These are phyloP conservation scores for Colletotrichum tropicale DNA, from an alignment of 2,329 filamentous ascomycete genomes.

Conservation along the genomic window DNA sequence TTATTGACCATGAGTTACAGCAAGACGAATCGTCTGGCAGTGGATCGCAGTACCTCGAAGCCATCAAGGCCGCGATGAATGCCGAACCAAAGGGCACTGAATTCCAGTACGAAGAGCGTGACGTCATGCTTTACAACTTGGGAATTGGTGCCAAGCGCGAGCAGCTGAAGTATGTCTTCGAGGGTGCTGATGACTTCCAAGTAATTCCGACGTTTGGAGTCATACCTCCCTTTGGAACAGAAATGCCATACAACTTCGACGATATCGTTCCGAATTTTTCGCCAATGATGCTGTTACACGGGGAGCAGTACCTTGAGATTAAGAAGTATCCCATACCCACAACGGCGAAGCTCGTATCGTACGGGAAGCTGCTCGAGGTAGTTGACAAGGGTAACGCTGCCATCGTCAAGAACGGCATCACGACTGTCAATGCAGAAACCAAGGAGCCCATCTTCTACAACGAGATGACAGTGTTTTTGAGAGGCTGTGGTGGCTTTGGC, in stretches of 20 bases:
- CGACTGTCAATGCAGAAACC: constrained; percentile 82
- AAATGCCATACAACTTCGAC: constrained; percentile 78
- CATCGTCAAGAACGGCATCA: constrained; percentile 79
- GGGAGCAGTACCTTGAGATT: constrained; percentile 97
- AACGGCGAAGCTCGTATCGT: constrained; percentile 74
- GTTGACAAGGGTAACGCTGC: constrained; percentile 94
- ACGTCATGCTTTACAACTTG: constrained; percentile 94
- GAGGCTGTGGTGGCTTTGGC: constrained; percentile 89
- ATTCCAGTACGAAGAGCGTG: constrained; percentile 84
- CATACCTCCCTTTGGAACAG: constrained; percentile 88
- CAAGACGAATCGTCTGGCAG: constrained; percentile 10
- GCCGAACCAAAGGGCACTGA: constrained; percentile 73
- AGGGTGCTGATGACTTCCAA: constrained; percentile 91
- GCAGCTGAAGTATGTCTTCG: constrained; percentile 87
- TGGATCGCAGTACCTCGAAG: constrained; percentile 65
- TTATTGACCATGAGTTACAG: constrained; percentile 23
- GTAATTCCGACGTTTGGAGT: constrained; percentile 95
- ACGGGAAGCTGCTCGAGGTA: constrained; percentile 86
- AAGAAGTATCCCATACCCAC: constrained; percentile 92
- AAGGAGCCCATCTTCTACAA: constrained; percentile 97
- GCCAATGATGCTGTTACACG: constrained; percentile 98
- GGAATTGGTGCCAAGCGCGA: constrained; percentile 90
- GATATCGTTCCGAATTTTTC: constrained; percentile 94
- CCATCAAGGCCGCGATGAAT: constrained; percentile 78
- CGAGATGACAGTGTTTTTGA: constrained; percentile 90